Base-by-base conservation (phyloP, 2,329 filamentous ascomycete genomes). In the Botrytis medusae region DNA sequence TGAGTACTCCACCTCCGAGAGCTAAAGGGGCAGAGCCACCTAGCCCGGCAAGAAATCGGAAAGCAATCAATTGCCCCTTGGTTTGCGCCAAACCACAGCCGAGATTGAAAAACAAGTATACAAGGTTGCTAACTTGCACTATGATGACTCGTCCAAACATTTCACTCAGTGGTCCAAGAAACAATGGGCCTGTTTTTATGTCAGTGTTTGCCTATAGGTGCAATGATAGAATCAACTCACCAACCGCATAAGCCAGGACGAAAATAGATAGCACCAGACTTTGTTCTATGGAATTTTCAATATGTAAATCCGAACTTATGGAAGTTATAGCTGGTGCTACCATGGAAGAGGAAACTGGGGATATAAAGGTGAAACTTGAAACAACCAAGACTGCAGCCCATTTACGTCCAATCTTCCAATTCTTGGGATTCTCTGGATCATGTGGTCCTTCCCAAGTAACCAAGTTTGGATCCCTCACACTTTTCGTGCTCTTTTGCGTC, bases 81-180 rank as follows among this genome's bases (percentile, higher is more conserved):
- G 82, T 82, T 1, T 78, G 80, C 0, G 85, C 82, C 44, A 87
- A 84, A 0, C 84, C 86, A 71, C 86, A 90, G 0, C 81, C 83
- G 1, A 89, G 77, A 72, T 87, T 89, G 83, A 87, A 89, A 34
- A 86, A 76, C 0, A 89, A 79, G 74, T 88, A 90, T 78, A 87
- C 83, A 0, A 86, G 59, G 73, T 86, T 88, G 5, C 83, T 83
- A 0, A 76, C 69, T 73, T 86, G 85, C 2, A 86, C 75, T 20
- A 87, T 78, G 0, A 78, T 77, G 57, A 82, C 77, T 2, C 87
- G 78, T 0, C 86, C 87, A 69, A 84, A 87, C 0, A 87, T 79
- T 74, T 88, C 86, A 0, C 86, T 86, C 8, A 86, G 80, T 0
- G 90, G 90, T 1, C 91, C 91, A 87, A 90, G 92, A 6, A 92